Evolutionary conservation across 768 basidiomycete genomes (phyloP).

Genomic region (Macrolepiota fuliginosa): DNA sequence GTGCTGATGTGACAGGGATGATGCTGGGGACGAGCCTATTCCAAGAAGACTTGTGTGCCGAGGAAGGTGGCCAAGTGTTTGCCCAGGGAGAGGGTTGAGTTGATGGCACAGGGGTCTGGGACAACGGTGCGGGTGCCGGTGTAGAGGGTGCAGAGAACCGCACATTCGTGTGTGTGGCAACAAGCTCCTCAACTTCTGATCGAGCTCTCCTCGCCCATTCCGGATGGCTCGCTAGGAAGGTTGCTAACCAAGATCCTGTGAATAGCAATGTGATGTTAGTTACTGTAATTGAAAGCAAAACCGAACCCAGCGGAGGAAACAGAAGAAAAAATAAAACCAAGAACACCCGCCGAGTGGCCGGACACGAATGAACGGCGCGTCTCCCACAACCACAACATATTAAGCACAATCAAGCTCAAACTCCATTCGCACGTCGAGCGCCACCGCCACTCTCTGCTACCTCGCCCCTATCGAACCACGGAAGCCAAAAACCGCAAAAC

Average conservation of each 20-base stretch:
- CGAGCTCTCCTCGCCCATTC: constrained; percentile 65
- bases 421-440: not conserved
- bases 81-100: not conserved
- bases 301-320: not conserved
- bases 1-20: not conserved
- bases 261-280: not conserved
- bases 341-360: not conserved
- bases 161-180: constrained; percentile 36
- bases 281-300: not conserved
- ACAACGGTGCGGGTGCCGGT: not conserved
- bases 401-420: not conserved
- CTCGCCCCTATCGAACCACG: not conserved
- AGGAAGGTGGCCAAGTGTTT: constrained; percentile 10
- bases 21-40: constrained; percentile 15
- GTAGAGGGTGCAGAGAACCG: not conserved
- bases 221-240: constrained; percentile 64
- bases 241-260: constrained; percentile 70
- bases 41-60: constrained; percentile 1
- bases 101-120: not conserved
- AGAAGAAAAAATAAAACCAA: not conserved
- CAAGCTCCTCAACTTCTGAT: constrained; percentile 55
- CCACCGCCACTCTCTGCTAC: not conserved
- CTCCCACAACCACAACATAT: not conserved
- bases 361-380: not conserved
- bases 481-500: not conserved